Base-by-base conservation (phyloP, 441 rosid genomes). In the Euphorbia schlechtendalii region DNA sequence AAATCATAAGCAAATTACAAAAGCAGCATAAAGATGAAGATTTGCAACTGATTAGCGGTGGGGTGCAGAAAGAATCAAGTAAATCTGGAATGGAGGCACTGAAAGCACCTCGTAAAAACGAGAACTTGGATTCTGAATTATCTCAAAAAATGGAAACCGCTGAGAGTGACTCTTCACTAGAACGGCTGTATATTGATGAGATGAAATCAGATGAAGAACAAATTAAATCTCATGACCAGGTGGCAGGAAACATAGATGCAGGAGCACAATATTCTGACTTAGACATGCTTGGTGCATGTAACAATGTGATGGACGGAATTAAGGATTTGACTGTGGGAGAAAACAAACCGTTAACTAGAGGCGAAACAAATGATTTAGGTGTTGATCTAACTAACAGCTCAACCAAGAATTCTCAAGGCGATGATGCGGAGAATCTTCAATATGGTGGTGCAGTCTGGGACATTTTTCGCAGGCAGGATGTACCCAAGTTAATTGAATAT, bases 401-500 rank as follows among this genome's bases (percentile, higher is more conserved):
- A 22, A 30, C 64, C 34, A 67, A 25, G 56, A 73, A 69, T 51
- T 70, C 68, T 68, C n/a, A 56, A 68, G 69, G 67, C 8, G 61
- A 65, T 61, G 28, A 60, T 30, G 38, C 49, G 34, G 40, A 69
- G 52, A 77, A 79, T 8, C 40, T 32, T 64, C 69, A 18, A 3
- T 27, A 66, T 55, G 89, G 83, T 56, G 94, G 92, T 70, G 96
- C 98, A 71, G 72, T 85, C 9, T 91, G 98, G 98, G 98, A 91
- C 77, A 87, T 91, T 68, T 91, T 89, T 59, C 87, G 92, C 63
- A 80, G 90, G 73, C 71, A 87, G 75, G 98, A 89, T 80, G 84
- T 80, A 57, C 82, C 88, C 18, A 85, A 84, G 80, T 71, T 91
- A 68, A 73, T 78, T 70, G 75, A 76, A 38, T 91, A 80, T 73